Conservation (phyloP, 495 filamentous ascomycete genomes). For the Chaetomium fimeti region DNA sequence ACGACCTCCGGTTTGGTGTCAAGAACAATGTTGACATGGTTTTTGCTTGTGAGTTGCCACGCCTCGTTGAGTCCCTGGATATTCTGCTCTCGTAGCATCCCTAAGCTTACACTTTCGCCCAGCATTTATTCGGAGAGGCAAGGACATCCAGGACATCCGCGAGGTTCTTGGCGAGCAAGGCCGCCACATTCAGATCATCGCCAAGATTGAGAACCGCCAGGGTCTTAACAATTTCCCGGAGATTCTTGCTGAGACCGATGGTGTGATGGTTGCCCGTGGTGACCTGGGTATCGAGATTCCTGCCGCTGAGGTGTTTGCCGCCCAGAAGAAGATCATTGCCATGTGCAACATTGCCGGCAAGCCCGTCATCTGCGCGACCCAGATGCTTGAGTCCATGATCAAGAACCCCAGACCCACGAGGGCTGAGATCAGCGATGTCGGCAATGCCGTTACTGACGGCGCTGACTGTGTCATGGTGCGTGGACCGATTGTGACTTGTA, state of each 20-base stretch:
- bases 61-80: background rate
- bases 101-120: background rate
- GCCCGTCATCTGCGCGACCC: constrained; percentile 85
- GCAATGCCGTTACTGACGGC: constrained; percentile 95
- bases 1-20: constrained; percentile 88
- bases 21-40: constrained; percentile 99
- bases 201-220: constrained; percentile 99
- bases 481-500: too few species aligned
- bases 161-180: constrained; percentile 89
- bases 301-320: constrained; percentile 95
- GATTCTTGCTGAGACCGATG: constrained; percentile 93
- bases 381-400: constrained; percentile 94
- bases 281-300: constrained; percentile 98
- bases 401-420: constrained; percentile 97
- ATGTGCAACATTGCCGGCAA: constrained; percentile 99
- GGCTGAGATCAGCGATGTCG: constrained; percentile 97
- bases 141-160: constrained; percentile 89
- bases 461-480: constrained; percentile 94
- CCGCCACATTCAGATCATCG: constrained; percentile 96
- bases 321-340: constrained; percentile 99
- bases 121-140: constrained; percentile 87
- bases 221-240: constrained; percentile 97
- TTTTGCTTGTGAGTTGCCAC: constrained; percentile 63
- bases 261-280: constrained; percentile 99
- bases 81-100: too few species aligned